Base-by-base conservation (phyloP, 768 basidiomycete species). In the Hemileccinum rubropunctum region DNA sequence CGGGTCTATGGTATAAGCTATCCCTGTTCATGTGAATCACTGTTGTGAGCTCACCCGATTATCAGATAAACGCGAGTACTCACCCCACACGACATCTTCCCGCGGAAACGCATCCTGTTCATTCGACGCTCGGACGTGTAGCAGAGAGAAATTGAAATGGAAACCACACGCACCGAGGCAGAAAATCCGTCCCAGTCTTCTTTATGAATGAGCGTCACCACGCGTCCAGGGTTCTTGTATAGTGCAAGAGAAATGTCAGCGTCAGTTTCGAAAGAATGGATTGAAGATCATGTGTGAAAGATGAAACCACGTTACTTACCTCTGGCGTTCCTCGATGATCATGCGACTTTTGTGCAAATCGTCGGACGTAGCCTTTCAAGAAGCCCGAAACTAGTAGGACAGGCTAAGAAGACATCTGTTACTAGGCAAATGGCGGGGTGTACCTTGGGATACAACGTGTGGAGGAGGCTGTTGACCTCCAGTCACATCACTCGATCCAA, bases 321-420 rank as follows among this genome's bases (percentile, higher is more conserved):
- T 92, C 86, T 3, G 84, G 88, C 0, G 92, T 95, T 17, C 94
- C 94, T 11, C 94, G 79, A 68, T 98, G 94, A 62, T 98, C 94
- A 64, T 92, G 89, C 48, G 91, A 95, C 62, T 82, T 80, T 69
- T 95, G 92, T 0, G 93, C 91, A 60, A 97, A 97, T 23, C 94
- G 75, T 2, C 93, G 80, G 0, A 95, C 89, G 52, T 92, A 93
- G 30, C 90, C 90, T 70, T 93, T 95, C 57, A 97, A 72, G 60
- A 86, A 97, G 10, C 94, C 94, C 0, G 89, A 76, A 0, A 76
- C 89, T 87, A 17, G 32, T 4, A 8, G 30, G n/a, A 9, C 1
- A 14, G 28, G 15, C 14, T 51, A 12, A 44, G 43, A 46, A 12
- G 5, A 18, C 2, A 15, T 36, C 28, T 8, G 48, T 21, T 14